These are phyloP conservation scores for Annulohypoxylon bovei DNA, from an alignment of 495 filamentous ascomycete species.

Conservation along the genomic window DNA sequence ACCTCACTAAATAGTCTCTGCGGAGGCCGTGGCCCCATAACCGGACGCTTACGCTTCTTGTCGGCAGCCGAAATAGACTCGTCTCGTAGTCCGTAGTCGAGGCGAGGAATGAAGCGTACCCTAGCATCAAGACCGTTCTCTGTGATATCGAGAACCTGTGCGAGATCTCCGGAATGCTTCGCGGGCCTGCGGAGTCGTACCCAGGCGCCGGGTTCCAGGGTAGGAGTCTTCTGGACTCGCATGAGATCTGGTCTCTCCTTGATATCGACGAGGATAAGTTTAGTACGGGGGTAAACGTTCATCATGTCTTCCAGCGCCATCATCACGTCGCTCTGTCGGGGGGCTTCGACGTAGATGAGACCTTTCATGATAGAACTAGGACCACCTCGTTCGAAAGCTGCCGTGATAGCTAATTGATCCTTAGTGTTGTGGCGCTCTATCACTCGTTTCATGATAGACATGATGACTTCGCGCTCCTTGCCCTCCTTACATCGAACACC, in stretches of 20 bases:
- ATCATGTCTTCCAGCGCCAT: slow-evolving; percentile 81
- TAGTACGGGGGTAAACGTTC: slow-evolving; percentile 84
- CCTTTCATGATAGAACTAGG: slow-evolving; percentile 80
- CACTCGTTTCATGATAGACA: slow-evolving; percentile 84
- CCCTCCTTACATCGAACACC: slow-evolving; percentile 91
- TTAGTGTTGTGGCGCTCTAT: slow-evolving; percentile 79
- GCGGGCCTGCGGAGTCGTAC: slow-evolving; percentile 84
- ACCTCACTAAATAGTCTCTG: slow-evolving; percentile 92
- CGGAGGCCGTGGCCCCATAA: slow-evolving; percentile 75
- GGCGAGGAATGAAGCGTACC: slow-evolving; percentile 84
- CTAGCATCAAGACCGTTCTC: slow-evolving; percentile 90
- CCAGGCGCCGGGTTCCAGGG: slow-evolving; percentile 88
- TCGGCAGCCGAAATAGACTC: slow-evolving; percentile 66
- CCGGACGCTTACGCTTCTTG: slow-evolving; percentile 81
- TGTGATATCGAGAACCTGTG: slow-evolving; percentile 92
- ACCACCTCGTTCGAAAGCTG: slow-evolving; percentile 88
- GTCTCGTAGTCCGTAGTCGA: slow-evolving; percentile 91
- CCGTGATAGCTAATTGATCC: slow-evolving; percentile 79
- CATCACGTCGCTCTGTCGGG: slow-evolving; percentile 84
- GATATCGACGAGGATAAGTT: slow-evolving; percentile 88
- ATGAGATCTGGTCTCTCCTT: slow-evolving; percentile 97
- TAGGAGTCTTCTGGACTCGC: slow-evolving; percentile 84
- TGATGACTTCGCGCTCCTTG: slow-evolving; percentile 91
- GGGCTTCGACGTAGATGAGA: slow-evolving; percentile 94
- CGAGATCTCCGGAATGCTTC: slow-evolving; percentile 89